A percentile compares a stretch with the other conserved stretches of the same genome.
These are phyloP conservation scores for Acmispon strigosus DNA, from an alignment of 306 rosid species.

Conservation along the genomic window DNA sequence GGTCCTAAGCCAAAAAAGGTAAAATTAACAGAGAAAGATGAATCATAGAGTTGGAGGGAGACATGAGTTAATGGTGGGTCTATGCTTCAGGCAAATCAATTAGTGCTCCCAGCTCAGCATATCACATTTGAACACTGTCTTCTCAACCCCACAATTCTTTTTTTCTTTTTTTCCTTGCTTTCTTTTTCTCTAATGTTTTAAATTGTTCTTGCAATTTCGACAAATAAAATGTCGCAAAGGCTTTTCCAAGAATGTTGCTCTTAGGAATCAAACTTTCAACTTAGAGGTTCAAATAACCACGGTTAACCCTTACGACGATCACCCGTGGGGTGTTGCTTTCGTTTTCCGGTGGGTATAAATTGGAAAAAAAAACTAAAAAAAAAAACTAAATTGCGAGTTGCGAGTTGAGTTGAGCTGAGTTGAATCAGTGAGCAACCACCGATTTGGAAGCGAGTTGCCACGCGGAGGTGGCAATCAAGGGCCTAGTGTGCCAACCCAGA, in stretches of 20 bases:
- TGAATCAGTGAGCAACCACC: slow-evolving; percentile 43
- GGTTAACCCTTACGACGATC: too few species aligned
- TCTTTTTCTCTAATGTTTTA: too few species aligned
- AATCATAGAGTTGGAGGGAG: not conserved
- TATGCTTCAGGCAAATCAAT: slow-evolving; percentile 18
- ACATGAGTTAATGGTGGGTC: slow-evolving; percentile 58
- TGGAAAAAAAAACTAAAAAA: not conserved
- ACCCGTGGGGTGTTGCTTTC: too few species aligned
- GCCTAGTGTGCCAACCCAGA: slow-evolving; percentile 91
- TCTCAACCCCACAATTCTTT: slow-evolving; percentile 32
- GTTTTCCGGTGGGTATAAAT: slow-evolving; percentile 10
- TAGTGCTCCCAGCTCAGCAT: slow-evolving; percentile 51
- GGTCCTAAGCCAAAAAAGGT: slow-evolving; percentile 15
- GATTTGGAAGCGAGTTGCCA: slow-evolving; percentile 52
- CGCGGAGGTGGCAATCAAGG: slow-evolving; percentile 81
- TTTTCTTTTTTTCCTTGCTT: not conserved
- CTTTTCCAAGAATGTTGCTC: too few species aligned
- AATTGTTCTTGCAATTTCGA: too few species aligned
- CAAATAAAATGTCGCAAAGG: too few species aligned
- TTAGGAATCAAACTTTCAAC: too few species aligned
- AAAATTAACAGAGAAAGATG: slow-evolving; percentile 4
- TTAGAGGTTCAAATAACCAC: too few species aligned
- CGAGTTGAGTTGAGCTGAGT: not conserved
- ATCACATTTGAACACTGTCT: slow-evolving; percentile 34
- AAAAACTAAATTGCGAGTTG: not conserved